Evolutionary conservation across 2,329 filamentous ascomycete genomes (phyloP), one percentile per base, ranked within the genome.

Genomic region (Aspergillus phoenicis): DNA sequence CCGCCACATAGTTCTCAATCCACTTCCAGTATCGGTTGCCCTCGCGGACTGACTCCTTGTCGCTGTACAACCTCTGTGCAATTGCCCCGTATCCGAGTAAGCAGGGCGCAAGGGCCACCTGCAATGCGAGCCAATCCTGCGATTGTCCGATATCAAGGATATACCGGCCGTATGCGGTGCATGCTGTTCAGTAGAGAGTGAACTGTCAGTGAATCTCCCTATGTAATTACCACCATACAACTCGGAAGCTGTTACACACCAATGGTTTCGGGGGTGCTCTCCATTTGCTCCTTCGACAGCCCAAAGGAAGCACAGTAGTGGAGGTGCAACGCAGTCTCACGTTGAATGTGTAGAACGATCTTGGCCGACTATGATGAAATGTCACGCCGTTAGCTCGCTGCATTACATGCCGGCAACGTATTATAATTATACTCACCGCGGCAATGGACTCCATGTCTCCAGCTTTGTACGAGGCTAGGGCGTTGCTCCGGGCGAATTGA

Each of bases 131-230:
- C 88, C 89, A 96, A 78, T 97, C 93, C 72, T 95, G 87, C 1
- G 90, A 92, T 68, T 92, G 87, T 6, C 94, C 94, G 20, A 97
- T 84, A 70, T 98, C 94, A 58, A 97, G 87, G 26, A 97, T 89
- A 74, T 94, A 97, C 73, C 90, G 82, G 60, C 89, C 93, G 74
- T 96, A 95, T 47, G 91, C 91, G 8, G 88, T 91, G 70, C 89
- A 93, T n/a, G 90, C 89, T 83, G 89, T 89, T 83, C 66, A 52
- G 33, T 33, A 39, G 63, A 52, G 10, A 48, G 36, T 11, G 7
- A 6, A 5, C 8, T 4, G 54, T 68, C 48, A 62, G 52, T 15
- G 53, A 61, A 26, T 1, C 33, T 36, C 11, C 33, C 33, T 43
- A 7, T 7, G 41, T 38, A 56, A 41, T 5, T 39, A 38, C 8